A percentile compares a stretch with the other conserved stretches of the same genome.
Conservation (phyloP, 805 yeast species). For the Pachysolen tannophilus region DNA sequence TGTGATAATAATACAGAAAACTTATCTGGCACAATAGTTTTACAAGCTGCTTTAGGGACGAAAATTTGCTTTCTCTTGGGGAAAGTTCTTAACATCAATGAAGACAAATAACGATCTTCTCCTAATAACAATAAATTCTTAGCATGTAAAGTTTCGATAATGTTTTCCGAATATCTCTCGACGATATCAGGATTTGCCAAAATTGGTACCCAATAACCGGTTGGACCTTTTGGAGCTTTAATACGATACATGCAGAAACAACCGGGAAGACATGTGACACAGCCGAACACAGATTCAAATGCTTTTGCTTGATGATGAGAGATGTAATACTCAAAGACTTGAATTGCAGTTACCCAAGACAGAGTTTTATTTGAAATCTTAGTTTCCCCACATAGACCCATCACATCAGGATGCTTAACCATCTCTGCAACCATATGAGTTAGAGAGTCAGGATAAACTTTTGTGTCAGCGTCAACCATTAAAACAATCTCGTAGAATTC, state of each 20-base stretch:
- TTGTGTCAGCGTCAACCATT: conserved; percentile 95
- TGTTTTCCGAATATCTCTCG: conserved; percentile 83
- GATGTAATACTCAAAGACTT: conserved; percentile 87
- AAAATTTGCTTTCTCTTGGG: conserved; percentile 85
- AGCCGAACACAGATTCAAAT: conserved; percentile 89
- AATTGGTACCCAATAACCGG: conserved; percentile 88
- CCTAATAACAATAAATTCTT: conserved; percentile 82
- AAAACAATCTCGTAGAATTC: conserved; percentile 73
- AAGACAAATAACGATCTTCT: conserved; percentile 81
- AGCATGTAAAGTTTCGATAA: conserved; percentile 73
- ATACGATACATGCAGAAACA: conserved; percentile 91
- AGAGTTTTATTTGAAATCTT: conserved; percentile 76
- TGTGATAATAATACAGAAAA: conserved; percentile 79
- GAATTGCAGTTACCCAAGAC: conserved; percentile 89
- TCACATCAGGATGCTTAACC: conserved; percentile 77
- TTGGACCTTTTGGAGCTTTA: conserved; percentile 76
- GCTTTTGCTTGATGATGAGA: conserved; percentile 95
- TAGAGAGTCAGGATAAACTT: conserved; percentile 76
- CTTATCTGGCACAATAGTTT: conserved; percentile 80
- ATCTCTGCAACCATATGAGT: conserved; percentile 88
- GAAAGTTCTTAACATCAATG: conserved; percentile 81
- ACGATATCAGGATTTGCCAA: conserved; percentile 90
- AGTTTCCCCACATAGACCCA: conserved; percentile 96
- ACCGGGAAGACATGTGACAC: conserved; percentile 93
- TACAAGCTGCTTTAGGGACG: conserved; percentile 87